Conservation (phyloP, 371 early-diverging fungal species). For the Parasitella parasitica region DNA sequence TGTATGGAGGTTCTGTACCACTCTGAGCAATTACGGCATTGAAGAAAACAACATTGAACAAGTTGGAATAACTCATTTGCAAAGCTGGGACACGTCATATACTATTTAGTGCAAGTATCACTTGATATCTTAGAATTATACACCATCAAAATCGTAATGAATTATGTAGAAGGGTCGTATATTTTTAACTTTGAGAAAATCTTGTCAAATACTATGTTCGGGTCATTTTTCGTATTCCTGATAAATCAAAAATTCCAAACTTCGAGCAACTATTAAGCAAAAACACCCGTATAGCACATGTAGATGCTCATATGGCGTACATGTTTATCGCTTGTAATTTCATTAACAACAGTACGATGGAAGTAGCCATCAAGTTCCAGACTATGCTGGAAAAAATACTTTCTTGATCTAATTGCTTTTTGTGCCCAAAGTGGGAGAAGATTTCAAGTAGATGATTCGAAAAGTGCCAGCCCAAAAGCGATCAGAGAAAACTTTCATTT, state of each 20-base stretch:
- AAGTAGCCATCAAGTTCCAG: background rate
- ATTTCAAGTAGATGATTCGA: background rate
- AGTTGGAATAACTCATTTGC: background rate
- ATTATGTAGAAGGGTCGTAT: too few relatives aligned
- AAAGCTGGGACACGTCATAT: background rate
- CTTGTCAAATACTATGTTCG: too few relatives aligned
- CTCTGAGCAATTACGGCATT: too few relatives aligned
- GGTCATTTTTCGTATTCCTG: too few relatives aligned
- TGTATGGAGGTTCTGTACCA: too few relatives aligned
- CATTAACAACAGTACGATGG: background rate
- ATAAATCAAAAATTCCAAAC: too few relatives aligned
- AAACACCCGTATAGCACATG: background rate
- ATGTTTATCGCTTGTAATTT: background rate
- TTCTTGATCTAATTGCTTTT: background rate
- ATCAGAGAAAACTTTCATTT: background rate
- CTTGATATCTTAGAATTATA: too few relatives aligned
- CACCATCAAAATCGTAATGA: too few relatives aligned
- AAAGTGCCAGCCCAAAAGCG: background rate
- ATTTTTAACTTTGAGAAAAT: too few relatives aligned
- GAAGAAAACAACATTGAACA: too few relatives aligned
- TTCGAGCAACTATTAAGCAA: background rate
- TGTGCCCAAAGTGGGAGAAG: background rate
- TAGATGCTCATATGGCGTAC: background rate
- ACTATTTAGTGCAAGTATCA: too few relatives aligned
- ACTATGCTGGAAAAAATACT: background rate